Evolutionary conservation across 2,329 filamentous ascomycete genomes (phyloP).

Genomic region (Colletotrichum tropicicola): DNA sequence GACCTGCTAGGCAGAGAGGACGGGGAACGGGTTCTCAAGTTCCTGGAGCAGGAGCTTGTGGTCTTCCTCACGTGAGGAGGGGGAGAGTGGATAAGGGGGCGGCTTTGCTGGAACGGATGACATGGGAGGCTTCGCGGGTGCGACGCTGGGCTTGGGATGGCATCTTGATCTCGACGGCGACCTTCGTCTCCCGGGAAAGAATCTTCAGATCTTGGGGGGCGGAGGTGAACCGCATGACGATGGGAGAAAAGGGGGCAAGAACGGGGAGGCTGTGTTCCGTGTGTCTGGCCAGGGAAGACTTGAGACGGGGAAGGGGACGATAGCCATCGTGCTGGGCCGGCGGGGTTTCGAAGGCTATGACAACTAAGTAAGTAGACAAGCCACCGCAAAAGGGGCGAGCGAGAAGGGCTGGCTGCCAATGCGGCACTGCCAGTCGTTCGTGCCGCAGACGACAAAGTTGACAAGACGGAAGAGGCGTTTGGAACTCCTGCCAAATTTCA

Average conservation of each 20-base stretch:
- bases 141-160: conserved; percentile 3
- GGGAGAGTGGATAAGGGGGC: not conserved
- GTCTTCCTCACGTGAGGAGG: not conserved
- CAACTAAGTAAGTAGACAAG: not conserved
- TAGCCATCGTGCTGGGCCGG: not conserved
- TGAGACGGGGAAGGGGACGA: conserved; percentile 17
- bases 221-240: conserved; percentile 1
- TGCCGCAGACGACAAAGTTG: not conserved
- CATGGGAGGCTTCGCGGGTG: not conserved
- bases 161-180: not conserved
- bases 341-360: not conserved
- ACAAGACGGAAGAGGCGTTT: not conserved
- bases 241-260: not conserved
- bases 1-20: conserved; percentile 41
- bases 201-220: not conserved
- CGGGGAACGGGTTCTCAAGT: conserved; percentile 38
- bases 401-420: not conserved
- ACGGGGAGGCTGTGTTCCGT: conserved; percentile 21
- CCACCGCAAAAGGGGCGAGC: not conserved
- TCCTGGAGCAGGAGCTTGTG: conserved; percentile 35
- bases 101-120: not conserved
- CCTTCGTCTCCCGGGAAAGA: not conserved
- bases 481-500: conserved; percentile 14
- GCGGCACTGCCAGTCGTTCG: conserved; percentile 4
- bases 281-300: not conserved